Percentiles rank a stretch among this genome's conserved stretches.
These are phyloP conservation scores for Neckera pumila DNA, from an alignment of 225 moss, liverwort and hornwort genomes.

Conservation along the genomic window DNA sequence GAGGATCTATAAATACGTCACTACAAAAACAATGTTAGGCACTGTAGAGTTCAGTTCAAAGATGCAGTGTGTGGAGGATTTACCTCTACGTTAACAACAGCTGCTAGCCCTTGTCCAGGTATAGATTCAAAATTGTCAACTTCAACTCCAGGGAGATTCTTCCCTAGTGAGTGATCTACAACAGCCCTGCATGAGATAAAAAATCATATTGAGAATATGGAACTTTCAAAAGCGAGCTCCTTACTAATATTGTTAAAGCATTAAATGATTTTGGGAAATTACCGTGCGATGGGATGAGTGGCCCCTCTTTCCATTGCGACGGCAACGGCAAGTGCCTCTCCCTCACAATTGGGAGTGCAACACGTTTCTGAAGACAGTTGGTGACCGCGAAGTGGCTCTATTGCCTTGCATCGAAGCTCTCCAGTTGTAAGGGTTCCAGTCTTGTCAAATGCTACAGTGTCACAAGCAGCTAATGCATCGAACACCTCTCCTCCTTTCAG, in stretches of 20 bases:
- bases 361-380: conserved; percentile 26
- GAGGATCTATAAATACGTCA: neutral
- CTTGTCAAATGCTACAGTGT: conserved; percentile 95
- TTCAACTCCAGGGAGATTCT: conserved; percentile 62
- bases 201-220: neutral
- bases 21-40: neutral
- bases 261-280: neutral
- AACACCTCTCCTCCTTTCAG: conserved; percentile 95
- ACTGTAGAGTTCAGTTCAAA: neutral
- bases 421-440: conserved; percentile 97
- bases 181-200: conserved; percentile 61
- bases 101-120: conserved; percentile 84
- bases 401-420: conserved; percentile 86
- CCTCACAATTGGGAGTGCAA: conserved; percentile 86
- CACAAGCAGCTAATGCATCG: conserved; percentile 84
- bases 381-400: conserved; percentile 94
- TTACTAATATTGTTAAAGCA: neutral
- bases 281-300: conserved; percentile 97
- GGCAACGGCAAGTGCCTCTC: conserved; percentile 94
- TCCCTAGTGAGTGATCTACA: conserved; percentile 75
- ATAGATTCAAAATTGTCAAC: conserved; percentile 76
- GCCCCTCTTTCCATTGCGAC: conserved; percentile 99
- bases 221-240: neutral
- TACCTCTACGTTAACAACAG: conserved; percentile 74
- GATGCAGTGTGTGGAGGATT: neutral